phyloP scores from a whole-genome alignment of 257 asterid species.

The Nicotiana tabacum region DNA sequence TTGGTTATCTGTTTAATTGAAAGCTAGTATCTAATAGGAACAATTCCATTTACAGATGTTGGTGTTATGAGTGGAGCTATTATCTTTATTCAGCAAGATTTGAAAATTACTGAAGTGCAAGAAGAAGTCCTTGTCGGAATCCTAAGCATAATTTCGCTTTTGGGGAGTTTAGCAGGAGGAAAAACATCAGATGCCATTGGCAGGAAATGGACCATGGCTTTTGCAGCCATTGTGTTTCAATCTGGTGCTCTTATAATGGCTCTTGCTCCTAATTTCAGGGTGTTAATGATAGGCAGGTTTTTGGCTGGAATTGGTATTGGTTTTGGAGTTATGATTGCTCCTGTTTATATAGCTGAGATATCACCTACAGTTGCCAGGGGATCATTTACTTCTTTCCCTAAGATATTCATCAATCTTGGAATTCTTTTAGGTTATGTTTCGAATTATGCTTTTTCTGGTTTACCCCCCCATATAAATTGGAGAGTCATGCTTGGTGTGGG shows the following conservation, averaged over 20 bases:
- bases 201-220: constrained; percentile 63
- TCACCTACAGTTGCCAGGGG: constrained; percentile 50
- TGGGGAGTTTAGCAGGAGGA: constrained; percentile 61
- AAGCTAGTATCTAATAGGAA: not conserved
- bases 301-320: constrained; percentile 64
- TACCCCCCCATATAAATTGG: constrained; percentile 53
- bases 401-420: constrained; percentile 53
- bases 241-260: constrained; percentile 55
- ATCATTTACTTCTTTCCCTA: constrained; percentile 58
- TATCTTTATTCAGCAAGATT: constrained; percentile 50
- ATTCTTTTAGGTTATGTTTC: constrained; percentile 67
- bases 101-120: constrained; percentile 50
- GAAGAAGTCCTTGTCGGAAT: constrained; percentile 57
- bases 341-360: constrained; percentile 63
- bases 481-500: constrained; percentile 70
- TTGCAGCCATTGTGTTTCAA: constrained; percentile 53
- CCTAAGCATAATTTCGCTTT: constrained; percentile 49
- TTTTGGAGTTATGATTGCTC: constrained; percentile 62
- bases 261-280: constrained; percentile 40
- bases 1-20: not conserved
- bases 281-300: constrained; percentile 46
- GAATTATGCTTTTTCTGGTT: constrained; percentile 53
- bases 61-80: constrained; percentile 86
- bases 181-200: constrained; percentile 65
- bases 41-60: constrained; percentile 37